phyloP scores from a whole-genome alignment of 2,329 filamentous ascomycete genomes.

The Ophiognomonia clavigignenti-juglandacearum region DNA sequence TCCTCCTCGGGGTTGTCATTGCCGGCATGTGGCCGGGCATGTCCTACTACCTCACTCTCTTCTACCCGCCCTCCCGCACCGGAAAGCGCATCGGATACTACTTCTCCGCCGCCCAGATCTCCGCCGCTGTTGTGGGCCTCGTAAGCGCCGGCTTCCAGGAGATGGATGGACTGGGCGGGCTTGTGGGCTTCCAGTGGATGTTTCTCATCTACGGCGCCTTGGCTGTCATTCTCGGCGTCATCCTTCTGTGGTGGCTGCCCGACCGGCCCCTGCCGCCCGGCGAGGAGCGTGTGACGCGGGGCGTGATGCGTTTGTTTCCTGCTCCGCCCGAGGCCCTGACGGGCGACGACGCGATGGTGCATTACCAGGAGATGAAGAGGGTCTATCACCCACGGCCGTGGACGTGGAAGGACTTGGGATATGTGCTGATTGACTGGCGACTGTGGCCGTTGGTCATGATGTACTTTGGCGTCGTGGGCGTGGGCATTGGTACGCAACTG shows the following conservation, averaged over 20 bases:
- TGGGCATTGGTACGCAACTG: slow-evolving; percentile 83
- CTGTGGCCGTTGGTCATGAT: slow-evolving; percentile 82
- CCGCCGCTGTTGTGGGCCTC: slow-evolving; percentile 81
- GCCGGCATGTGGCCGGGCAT: slow-evolving; percentile 95
- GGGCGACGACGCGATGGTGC: slow-evolving; percentile 72
- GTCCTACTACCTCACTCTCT: slow-evolving; percentile 87
- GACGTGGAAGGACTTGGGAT: slow-evolving; percentile 64
- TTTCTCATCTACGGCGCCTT: slow-evolving; percentile 81
- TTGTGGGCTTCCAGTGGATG: slow-evolving; percentile 89
- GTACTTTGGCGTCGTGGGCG: slow-evolving; percentile 93
- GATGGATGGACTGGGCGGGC: slow-evolving; percentile 73
- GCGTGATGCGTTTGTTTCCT: slow-evolving; percentile 63
- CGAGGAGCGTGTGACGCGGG: slow-evolving; percentile 44
- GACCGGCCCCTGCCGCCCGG: slow-evolving; percentile 75
- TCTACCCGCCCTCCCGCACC: slow-evolving; percentile 82
- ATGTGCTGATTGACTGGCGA: slow-evolving; percentile 78
- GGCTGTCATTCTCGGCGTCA: slow-evolving; percentile 65
- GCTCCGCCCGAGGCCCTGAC: slow-evolving; percentile 63
- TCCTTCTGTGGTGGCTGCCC: slow-evolving; percentile 84
- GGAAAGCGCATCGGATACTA: slow-evolving; percentile 87
- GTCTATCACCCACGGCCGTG: slow-evolving; percentile 75
- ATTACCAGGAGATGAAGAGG: slow-evolving; percentile 76
- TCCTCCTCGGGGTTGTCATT: slow-evolving; percentile 81
- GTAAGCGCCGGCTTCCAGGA: slow-evolving; percentile 89
- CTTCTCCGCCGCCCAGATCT: slow-evolving; percentile 84